A percentile compares a stretch with the other conserved stretches of the same genome.
Conservation (phyloP, 1,284 basidiomycete genomes). For the Tremellales sp. region DNA sequence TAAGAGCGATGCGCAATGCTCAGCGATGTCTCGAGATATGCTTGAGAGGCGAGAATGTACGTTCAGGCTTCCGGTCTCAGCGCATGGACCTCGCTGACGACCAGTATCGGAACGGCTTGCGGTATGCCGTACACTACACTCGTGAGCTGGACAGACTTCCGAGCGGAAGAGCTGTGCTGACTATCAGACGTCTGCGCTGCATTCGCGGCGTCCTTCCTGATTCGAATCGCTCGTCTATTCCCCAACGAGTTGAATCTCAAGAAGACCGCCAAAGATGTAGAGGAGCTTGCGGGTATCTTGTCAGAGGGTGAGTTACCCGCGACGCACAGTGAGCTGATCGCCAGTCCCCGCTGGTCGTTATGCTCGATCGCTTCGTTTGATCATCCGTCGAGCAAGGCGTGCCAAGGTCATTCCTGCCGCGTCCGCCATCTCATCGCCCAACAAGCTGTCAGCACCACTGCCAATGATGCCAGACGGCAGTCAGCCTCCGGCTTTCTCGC, state of each 20-base stretch:
- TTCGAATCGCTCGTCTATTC: constrained; percentile 79
- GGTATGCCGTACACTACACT: constrained; percentile 58
- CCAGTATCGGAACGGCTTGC: constrained; percentile 81
- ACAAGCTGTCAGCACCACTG: constrained; percentile 9
- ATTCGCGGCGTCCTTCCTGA: constrained; percentile 81
- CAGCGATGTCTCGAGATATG: constrained; percentile 47
- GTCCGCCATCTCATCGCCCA: constrained; percentile 41
- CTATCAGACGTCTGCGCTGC: constrained; percentile 78
- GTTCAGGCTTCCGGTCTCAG: constrained; percentile 1
- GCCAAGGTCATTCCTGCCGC: constrained; percentile 55
- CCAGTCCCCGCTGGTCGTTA: constrained; percentile 83
- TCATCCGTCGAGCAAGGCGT: constrained; percentile 73
- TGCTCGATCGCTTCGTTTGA: constrained; percentile 77
- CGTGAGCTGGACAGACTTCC: constrained; percentile 50
- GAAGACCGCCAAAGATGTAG: constrained; percentile 70
- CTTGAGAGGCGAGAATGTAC: constrained; percentile 40
- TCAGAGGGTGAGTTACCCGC: constrained; percentile 59
- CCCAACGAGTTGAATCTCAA: constrained; percentile 75
- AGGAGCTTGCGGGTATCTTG: constrained; percentile 68
- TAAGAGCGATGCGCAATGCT: constrained; percentile 48
- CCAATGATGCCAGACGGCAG: constrained; percentile 18
- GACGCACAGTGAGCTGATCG: background rate
- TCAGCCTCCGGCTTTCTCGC: constrained; percentile 16
- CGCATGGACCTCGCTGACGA: constrained; percentile 15
- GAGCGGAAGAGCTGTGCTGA: constrained; percentile 54